Evolutionary conservation across 352 stramenopile genomes (phyloP), one percentile per base, ranked within the genome.

Genomic region (Thraustotheca clavata): DNA sequence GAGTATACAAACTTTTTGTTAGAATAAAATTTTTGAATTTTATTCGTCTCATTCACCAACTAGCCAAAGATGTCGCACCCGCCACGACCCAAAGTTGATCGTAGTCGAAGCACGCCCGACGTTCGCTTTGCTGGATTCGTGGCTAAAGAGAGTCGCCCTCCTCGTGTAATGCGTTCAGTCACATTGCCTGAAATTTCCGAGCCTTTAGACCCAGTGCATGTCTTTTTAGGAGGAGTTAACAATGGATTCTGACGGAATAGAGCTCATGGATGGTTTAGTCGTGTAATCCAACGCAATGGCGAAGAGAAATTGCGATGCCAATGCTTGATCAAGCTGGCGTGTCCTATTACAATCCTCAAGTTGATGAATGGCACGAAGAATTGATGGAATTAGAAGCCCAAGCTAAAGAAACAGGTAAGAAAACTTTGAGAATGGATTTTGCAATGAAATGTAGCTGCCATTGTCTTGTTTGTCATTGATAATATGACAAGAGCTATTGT

Each of bases 201-300:
- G 34, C 57, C 57, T 5, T 18, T 24, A 14, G 3, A 35, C 8
- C 57, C 57, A 9, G 57, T 65, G n/a, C 33, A 65, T 65, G 57
- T 65, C 34, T 65, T 65, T 34, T 29, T 65, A 7, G 57, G 57
- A 20, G 57, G 57, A 8, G 57, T 65, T 55, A 20, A 31, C 18
- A 33, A 26, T 26, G 16, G 22, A 24, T 1, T 22, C 14, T 20
- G 11, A 50, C n/a, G 26, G 29, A 14, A 24, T 38, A 50, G 7
- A 22, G 16, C 27, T 61, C 40, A 59, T 94, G 6, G 93, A 77
- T 94, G 8, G 87, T 77, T 5, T 88, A 87, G 0, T 92, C 84
- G 7, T 96, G 88, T 68, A 95, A 95, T 69, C 87, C 88, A 32
- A 95, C 88, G 59, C 94, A 80, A 3, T 96, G 88, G 88, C 74